Evolutionary conservation across 139 green algal species (phyloP).

Genomic region (Edaphochlamys debaryana): DNA sequence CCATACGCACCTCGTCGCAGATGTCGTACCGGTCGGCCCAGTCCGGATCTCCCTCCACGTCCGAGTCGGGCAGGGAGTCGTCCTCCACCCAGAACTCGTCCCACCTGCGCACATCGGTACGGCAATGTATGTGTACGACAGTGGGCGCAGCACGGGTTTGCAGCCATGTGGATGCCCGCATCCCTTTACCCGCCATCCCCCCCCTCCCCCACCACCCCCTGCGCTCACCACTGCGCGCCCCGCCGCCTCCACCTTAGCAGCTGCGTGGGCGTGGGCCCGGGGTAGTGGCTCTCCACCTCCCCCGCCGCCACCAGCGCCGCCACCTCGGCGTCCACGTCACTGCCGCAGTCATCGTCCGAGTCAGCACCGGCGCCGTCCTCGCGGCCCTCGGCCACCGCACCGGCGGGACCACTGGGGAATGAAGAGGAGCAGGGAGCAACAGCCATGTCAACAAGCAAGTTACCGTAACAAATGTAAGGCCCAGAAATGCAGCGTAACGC

Average conservation of each 20-base stretch:
- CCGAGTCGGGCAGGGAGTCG: constrained; percentile 8
- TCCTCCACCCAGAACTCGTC: constrained; percentile 36
- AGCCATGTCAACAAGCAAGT: background rate
- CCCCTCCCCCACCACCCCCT: background rate
- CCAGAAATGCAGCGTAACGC: too few relatives aligned
- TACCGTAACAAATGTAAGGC: too few relatives aligned
- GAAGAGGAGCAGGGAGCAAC: background rate
- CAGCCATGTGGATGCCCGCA: too few relatives aligned
- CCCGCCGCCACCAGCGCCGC: constrained; percentile 7
- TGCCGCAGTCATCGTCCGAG: constrained; percentile 15
- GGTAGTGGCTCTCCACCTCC: constrained; percentile 29
- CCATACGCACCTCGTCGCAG: constrained; percentile 27
- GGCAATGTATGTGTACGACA: too few relatives aligned
- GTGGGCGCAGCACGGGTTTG: too few relatives aligned
- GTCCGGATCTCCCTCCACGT: constrained; percentile 16
- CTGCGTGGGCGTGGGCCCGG: background rate
- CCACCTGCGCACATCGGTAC: constrained; percentile 35
- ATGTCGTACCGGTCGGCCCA: constrained; percentile 24
- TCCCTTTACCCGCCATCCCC: too few relatives aligned
- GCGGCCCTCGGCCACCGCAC: background rate
- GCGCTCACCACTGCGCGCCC: constrained; percentile 12
- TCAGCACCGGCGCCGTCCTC: background rate
- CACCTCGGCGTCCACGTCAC: background rate
- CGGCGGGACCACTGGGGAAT: too few relatives aligned
- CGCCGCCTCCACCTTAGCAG: constrained; percentile 26